Evolutionary conservation across 2,329 filamentous ascomycete species (phyloP).

Genomic region (Epichloe hybrida): DNA sequence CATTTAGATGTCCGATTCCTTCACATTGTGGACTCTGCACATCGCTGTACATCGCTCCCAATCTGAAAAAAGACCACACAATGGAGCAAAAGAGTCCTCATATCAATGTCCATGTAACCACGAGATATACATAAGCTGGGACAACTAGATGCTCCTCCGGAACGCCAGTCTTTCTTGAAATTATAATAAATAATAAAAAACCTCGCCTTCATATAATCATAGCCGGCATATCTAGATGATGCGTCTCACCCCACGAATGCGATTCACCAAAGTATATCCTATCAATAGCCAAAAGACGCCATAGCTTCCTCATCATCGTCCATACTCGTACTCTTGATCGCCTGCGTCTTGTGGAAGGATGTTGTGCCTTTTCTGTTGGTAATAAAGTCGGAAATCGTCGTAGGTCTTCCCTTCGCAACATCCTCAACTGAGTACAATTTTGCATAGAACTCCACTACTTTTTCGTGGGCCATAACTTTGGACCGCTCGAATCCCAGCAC

Average conservation of each 20-base stretch:
- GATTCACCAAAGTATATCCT: not conserved
- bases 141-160: not conserved
- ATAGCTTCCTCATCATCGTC: constrained; percentile 39
- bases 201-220: not conserved
- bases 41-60: no score
- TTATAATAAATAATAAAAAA: not conserved
- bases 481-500: constrained; percentile 76
- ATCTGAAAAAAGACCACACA: no score
- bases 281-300: constrained; percentile 30
- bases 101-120: not conserved
- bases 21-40: no score
- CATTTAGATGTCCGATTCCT: no score
- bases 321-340: constrained; percentile 15
- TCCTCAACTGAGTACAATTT: constrained; percentile 57
- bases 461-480: constrained; percentile 89
- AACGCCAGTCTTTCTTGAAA: not conserved
- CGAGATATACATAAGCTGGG: not conserved
- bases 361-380: constrained; percentile 18
- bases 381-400: constrained; percentile 28
- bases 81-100: not conserved
- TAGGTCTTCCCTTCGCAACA: constrained; percentile 32
- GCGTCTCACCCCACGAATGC: not conserved
- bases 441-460: constrained; percentile 74
- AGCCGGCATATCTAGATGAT: not conserved
- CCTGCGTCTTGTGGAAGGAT: constrained; percentile 8